These are phyloP conservation scores for Erythrophleum ivorense DNA, from an alignment of 331 rosid species.

Conservation along the genomic window DNA sequence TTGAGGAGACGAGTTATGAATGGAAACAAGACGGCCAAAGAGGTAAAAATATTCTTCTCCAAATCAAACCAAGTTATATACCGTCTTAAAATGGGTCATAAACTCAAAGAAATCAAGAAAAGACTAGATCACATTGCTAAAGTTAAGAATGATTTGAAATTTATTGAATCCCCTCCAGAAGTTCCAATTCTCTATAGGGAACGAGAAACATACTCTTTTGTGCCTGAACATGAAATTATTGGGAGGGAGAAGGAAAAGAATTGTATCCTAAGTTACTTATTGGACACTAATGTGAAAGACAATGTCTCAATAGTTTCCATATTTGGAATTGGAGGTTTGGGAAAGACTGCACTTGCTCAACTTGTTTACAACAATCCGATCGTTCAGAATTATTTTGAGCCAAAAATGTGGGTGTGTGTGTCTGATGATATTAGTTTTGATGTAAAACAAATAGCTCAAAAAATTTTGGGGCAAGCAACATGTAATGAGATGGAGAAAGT, in stretches of 20 bases:
- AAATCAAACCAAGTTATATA: neutral
- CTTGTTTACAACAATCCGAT: conserved; percentile 31
- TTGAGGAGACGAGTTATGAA: neutral
- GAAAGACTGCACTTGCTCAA: conserved; percentile 52
- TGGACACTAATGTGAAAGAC: neutral
- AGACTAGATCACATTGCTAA: neutral
- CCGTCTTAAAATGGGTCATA: neutral
- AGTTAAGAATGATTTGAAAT: neutral
- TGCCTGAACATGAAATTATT: neutral
- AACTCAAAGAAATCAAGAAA: neutral
- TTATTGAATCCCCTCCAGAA: neutral
- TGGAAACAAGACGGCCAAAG: neutral
- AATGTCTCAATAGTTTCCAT: neutral
- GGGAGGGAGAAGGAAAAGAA: neutral
- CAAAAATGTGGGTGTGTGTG: conserved; percentile 50
- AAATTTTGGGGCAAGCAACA: conserved; percentile 33
- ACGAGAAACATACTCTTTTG: neutral
- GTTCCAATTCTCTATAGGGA: neutral
- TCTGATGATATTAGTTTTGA: conserved; percentile 37
- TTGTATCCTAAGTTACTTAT: neutral
- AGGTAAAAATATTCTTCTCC: neutral
- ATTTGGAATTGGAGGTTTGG: neutral
- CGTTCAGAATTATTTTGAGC: conserved; percentile 18
- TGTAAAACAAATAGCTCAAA: conserved; percentile 5
- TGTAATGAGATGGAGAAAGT: conserved; percentile 5